phyloP scores from a whole-genome alignment of 257 asterid genomes.

The Paulownia fortunei region DNA sequence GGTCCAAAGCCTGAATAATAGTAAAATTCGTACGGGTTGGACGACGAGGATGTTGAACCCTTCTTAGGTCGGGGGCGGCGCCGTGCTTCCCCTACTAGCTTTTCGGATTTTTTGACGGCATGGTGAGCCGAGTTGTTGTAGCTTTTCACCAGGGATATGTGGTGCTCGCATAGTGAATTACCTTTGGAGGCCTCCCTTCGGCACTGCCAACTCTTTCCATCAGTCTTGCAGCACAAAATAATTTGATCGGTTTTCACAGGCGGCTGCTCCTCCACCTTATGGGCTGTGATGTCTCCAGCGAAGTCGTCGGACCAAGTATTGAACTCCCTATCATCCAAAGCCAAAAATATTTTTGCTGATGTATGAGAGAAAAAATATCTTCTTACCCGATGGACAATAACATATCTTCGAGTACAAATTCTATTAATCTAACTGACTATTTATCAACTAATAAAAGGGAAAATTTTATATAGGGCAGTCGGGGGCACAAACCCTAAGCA shows the following conservation, averaged over 20 bases:
- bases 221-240: slow-evolving; percentile 52
- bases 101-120: slow-evolving; percentile 31
- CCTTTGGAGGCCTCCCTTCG: slow-evolving; percentile 44
- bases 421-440: slow-evolving; percentile 24
- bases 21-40: slow-evolving; percentile 57
- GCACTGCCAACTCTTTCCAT: slow-evolving; percentile 73
- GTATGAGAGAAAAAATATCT: not conserved
- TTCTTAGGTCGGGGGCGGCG: slow-evolving; percentile 45
- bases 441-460: slow-evolving; percentile 28
- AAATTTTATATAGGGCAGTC: slow-evolving; percentile 12
- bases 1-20: slow-evolving; percentile 90
- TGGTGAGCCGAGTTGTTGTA: slow-evolving; percentile 24
- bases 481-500: slow-evolving; percentile 59
- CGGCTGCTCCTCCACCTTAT: not conserved
- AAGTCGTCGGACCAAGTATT: not conserved
- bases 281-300: not conserved
- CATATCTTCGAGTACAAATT: not conserved
- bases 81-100: slow-evolving; percentile 16
- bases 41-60: slow-evolving; percentile 29
- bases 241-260: not conserved
- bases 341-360: not conserved
- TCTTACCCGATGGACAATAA: not conserved
- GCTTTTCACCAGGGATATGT: slow-evolving; percentile 37
- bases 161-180: slow-evolving; percentile 57
- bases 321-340: not conserved